phyloP scores from a whole-genome alignment of 2,329 filamentous ascomycete species.

The Trichoderma semiorbis region DNA sequence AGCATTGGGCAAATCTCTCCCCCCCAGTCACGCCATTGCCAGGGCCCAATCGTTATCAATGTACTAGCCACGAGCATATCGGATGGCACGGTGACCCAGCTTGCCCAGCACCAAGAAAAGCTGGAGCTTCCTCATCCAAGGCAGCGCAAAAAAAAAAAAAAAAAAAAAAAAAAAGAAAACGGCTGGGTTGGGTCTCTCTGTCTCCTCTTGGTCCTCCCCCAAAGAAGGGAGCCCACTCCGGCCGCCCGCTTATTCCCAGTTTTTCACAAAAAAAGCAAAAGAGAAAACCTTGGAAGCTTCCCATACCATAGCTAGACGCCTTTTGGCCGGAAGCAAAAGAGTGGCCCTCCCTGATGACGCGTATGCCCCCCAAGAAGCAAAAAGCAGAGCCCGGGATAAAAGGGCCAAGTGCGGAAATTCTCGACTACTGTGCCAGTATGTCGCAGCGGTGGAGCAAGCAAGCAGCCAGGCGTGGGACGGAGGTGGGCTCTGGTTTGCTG shows the following conservation, averaged over 20 bases:
- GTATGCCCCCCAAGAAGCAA: neutral
- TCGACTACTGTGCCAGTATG: neutral
- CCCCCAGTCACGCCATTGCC: constrained; percentile 14
- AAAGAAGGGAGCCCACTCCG: neutral
- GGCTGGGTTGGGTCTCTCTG: neutral
- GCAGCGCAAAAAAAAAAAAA: no score
- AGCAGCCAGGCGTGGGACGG: neutral
- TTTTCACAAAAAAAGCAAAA: neutral
- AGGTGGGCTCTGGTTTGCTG: constrained; percentile 5
- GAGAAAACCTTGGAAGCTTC: neutral
- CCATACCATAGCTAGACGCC: neutral
- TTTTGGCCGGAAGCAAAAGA: neutral
- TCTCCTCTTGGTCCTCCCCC: neutral
- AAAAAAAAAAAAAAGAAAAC: no score
- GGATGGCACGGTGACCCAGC: constrained; percentile 4
- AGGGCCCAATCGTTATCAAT: constrained; percentile 14
- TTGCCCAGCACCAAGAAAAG: neutral
- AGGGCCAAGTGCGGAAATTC: neutral
- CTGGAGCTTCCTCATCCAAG: neutral
- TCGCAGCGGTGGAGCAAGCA: constrained; percentile 3
- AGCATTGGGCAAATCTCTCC: neutral
- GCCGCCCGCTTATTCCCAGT: neutral
- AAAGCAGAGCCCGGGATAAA: neutral
- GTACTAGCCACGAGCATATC: constrained; percentile 14
- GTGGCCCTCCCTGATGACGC: constrained; percentile 10